Base-by-base conservation (phyloP, 2,329 filamentous ascomycete species). In the Colletotrichum lindemuthianum region DNA sequence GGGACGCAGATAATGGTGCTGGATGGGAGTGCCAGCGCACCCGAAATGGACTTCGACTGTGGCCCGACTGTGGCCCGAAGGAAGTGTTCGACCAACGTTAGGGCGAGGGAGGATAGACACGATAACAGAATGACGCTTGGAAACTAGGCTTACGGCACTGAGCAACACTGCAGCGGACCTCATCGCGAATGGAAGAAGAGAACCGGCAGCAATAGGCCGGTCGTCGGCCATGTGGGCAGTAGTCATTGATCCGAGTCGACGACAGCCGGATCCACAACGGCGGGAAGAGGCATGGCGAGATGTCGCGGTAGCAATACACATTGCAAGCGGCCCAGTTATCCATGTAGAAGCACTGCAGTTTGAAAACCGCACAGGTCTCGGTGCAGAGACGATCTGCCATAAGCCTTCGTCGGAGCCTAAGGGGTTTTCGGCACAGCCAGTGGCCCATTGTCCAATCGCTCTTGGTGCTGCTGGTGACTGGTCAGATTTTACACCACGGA, bases 11-110 rank as follows among this genome's bases (percentile, higher is more conserved):
- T 55, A 32, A 47, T 15, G 57, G 57, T 33, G 57, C 61, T 43
- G 39, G 60, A 55, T 51, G 50, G 45, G 61, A 55, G 12, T 55
- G 61, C 44, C 61, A 64, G 44, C 61, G 39, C 50, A 64, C 51
- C 61, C 50, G 49, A 45, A 37, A 47, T 51, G 34, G 34, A 54
- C 44, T 37, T 49, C 48, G 36, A 8, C 48, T 16, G 33, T 45
- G 57, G 34, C 32, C 54, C 48, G 36, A 8, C 48, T 16, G 33
- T 45, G 57, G 34, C 32, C 54, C 44, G 16, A 43, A 24, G 39
- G 13, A 52, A n/a, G 41, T 9, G 11, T 32, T 47, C 16, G 37
- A 36, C 24, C 12, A 37, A 24, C 24, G 5, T 24, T 24, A 24
- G 24, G 24, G 36, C 37, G 36, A 49, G 13, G 37, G 13, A 50